These are phyloP conservation scores for Groenewaldozyma auringiensis DNA, from an alignment of 1,139 yeast genomes.

Conservation along the genomic window DNA sequence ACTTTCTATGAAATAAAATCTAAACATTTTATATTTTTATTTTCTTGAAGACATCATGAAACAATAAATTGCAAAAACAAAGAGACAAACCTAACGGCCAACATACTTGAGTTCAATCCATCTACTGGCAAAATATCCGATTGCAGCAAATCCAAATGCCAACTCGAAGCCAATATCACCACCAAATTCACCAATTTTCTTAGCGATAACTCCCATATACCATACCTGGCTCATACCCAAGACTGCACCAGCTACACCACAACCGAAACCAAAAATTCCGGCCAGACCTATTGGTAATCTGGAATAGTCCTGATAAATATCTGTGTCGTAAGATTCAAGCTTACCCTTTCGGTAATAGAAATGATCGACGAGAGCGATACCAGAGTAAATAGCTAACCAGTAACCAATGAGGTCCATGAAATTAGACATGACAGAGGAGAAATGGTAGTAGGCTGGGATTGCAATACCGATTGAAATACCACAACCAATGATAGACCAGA, in stretches of 20 bases:
- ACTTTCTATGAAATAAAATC: too few species aligned
- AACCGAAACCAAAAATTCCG: slow-evolving; percentile 67
- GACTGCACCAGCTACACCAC: slow-evolving; percentile 81
- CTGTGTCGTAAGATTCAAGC: slow-evolving; percentile 53
- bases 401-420: slow-evolving; percentile 88
- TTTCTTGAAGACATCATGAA: too few species aligned
- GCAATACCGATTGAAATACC: slow-evolving; percentile 73
- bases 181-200: slow-evolving; percentile 54
- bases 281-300: slow-evolving; percentile 70
- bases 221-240: slow-evolving; percentile 82
- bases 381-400: slow-evolving; percentile 80
- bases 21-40: too few species aligned
- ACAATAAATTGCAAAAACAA: neutral
- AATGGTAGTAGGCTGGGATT: slow-evolving; percentile 76
- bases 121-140: slow-evolving; percentile 54
- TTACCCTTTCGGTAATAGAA: slow-evolving; percentile 59
- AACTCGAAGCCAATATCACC: slow-evolving; percentile 89
- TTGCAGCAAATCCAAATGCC: slow-evolving; percentile 59
- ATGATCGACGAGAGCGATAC: slow-evolving; percentile 69
- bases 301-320: slow-evolving; percentile 48
- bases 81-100: slow-evolving; percentile 19
- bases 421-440: slow-evolving; percentile 64
- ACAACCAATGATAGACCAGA: slow-evolving; percentile 76
- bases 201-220: slow-evolving; percentile 67
- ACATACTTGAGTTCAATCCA: slow-evolving; percentile 45